Evolutionary conservation across 2,329 filamentous ascomycete genomes (phyloP).

Genomic region (Septoria linicola): DNA sequence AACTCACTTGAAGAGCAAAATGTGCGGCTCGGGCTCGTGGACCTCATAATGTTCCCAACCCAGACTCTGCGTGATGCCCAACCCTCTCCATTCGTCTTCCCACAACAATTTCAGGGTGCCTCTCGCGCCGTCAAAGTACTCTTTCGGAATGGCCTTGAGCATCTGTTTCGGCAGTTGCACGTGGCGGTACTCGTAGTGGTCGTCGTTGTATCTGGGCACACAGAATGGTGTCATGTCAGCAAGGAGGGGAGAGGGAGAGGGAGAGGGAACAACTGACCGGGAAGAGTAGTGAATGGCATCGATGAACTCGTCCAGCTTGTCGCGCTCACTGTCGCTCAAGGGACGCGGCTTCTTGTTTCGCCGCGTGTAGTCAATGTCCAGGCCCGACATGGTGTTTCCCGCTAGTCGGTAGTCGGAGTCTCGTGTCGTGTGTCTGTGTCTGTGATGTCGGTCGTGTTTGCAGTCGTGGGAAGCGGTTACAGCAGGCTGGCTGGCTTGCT

Average conservation of each 20-base stretch:
- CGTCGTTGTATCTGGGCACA: conserved; percentile 76
- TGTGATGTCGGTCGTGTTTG: background rate
- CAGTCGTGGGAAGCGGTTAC: too few species aligned
- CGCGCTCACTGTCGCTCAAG: conserved; percentile 76
- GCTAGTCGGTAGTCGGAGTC: background rate
- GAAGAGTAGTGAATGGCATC: conserved; percentile 95
- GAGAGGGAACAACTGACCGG: conserved; percentile 58
- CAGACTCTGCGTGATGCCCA: conserved; percentile 98
- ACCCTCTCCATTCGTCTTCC: conserved; percentile 97
- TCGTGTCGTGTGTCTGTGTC: background rate
- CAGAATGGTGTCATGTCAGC: conserved; percentile 1
- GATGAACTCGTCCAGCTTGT: conserved; percentile 83
- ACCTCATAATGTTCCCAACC: conserved; percentile 99
- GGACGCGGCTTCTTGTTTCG: conserved; percentile 84
- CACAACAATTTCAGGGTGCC: conserved; percentile 93
- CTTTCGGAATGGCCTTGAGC: conserved; percentile 93
- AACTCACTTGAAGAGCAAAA: conserved; percentile 94
- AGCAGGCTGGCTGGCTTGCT: too few species aligned
- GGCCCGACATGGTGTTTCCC: conserved; percentile 20
- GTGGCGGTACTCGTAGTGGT: conserved; percentile 93
- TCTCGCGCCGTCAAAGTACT: conserved; percentile 85
- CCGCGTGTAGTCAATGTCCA: conserved; percentile 76
- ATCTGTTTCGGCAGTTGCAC: conserved; percentile 97
- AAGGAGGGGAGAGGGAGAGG: background rate
- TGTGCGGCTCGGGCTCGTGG: conserved; percentile 97